Base-by-base conservation (phyloP, 108 stramenopile genomes). In the Fragilariopsis cylindrus region DNA sequence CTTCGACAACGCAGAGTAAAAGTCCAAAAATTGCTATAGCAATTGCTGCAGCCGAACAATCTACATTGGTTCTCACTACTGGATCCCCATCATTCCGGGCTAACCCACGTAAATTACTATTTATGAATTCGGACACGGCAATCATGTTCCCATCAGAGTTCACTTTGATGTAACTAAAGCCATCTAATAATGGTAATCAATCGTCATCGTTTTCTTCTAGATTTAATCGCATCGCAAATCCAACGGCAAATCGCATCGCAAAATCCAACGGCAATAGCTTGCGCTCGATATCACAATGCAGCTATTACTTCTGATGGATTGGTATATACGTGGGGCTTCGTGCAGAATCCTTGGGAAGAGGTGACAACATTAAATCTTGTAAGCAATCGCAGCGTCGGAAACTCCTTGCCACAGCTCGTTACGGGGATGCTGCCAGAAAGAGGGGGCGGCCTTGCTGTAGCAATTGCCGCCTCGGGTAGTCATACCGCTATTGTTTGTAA, bases 241-340 rank as follows among this genome's bases (percentile, higher is more conserved):
- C 18, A 9, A 69, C 5, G 5, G 19, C 69, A 7, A 44, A 57
- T 30, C 73, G 70, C 45, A 21, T 74, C 7, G 76, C 88, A n/a
- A 88, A n/a, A 92, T 75, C 93, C 93, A 45, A 81, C 84, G 42
- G 77, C 83, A 16, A 95, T 95, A 77, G 86, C 93, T 1, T 89
- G 86, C 70, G 91, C 88, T 1, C 84, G 81, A 45, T 87, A 82
- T 65, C 93, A 97, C 80, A 97, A 90, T 75, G 93, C 87, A 2
- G 98, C 90, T 7, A 80, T 92, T 7, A 96, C 96, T 1, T 76
- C 75, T 4, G 92, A 96, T 68, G 98, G 98, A 3, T 49, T 84
- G 45, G 94, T 97, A 3, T 99, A 91, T 70, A 96, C 96, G 0
- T 99, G 96, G 96, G 98, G 2, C 72, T 92, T 16, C 88, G 82